Conservation (phyloP, 495 filamentous ascomycete species). For the Margaritispora aquatica region DNA sequence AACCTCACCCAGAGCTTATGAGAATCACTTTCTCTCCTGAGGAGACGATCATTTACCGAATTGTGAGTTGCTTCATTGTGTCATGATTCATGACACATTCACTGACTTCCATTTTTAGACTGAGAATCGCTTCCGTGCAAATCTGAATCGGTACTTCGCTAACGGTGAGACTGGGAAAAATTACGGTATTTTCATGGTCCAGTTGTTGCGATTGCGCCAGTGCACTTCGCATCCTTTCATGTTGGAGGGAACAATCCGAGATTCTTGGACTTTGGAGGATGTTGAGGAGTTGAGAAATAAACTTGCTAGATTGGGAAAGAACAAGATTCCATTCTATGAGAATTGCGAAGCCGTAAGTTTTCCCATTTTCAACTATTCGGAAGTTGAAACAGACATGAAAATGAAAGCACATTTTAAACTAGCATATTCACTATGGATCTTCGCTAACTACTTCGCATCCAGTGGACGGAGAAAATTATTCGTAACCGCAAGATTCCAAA, state of each 20-base stretch:
- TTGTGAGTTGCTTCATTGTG: constrained; percentile 31
- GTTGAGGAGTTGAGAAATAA: not conserved
- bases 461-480: not conserved
- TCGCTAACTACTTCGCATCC: too few relatives aligned
- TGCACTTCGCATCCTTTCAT: constrained; percentile 44
- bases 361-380: not conserved
- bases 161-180: constrained; percentile 2
- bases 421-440: too few relatives aligned
- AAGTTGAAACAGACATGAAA: too few relatives aligned
- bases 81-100: too few relatives aligned
- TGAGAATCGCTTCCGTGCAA: constrained; percentile 12
- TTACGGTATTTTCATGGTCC: constrained; percentile 19
- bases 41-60: constrained; percentile 38
- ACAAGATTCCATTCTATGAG: constrained; percentile 17
- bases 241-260: constrained; percentile 37
- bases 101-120: too few relatives aligned
- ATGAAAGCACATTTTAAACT: too few relatives aligned
- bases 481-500: not conserved
- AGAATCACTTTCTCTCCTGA: constrained; percentile 24
- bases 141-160: constrained; percentile 9
- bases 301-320: not conserved
- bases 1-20: constrained; percentile 20
- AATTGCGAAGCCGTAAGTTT: constrained; percentile 11
- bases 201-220: constrained; percentile 41
- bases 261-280: constrained; percentile 35